Evolutionary conservation across 495 filamentous ascomycete species (phyloP).

Genomic region (Penicillium tannophilum): DNA sequence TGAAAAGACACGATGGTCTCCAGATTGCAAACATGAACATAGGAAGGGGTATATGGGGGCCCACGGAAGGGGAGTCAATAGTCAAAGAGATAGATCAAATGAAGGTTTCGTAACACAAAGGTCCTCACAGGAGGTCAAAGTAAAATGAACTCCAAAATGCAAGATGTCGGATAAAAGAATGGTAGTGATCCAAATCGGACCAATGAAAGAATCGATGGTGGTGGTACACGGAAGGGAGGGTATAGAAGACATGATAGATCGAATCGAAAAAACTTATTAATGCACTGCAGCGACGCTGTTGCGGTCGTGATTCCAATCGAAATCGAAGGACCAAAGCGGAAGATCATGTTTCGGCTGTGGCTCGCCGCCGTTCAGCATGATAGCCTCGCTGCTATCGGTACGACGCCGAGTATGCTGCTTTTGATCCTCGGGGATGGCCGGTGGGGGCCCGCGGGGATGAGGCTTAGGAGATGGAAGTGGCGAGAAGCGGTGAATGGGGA

Average conservation of each 20-base stretch:
- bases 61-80: neutral
- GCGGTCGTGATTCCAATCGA: constrained; percentile 42
- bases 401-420: constrained; percentile 45
- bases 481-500: constrained; percentile 49
- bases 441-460: constrained; percentile 40
- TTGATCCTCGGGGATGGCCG: constrained; percentile 39
- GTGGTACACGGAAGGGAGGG: neutral
- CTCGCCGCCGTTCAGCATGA: constrained; percentile 33
- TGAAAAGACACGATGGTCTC: constrained; percentile 1
- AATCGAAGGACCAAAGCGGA: constrained; percentile 46
- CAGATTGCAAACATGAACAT: constrained; percentile 2
- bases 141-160: constrained; percentile 3
- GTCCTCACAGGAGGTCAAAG: neutral
- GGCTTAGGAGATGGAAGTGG: constrained; percentile 44
- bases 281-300: constrained; percentile 39
- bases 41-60: constrained; percentile 13
- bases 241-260: neutral
- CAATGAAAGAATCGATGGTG: neutral
- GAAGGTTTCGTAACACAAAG: constrained; percentile 5
- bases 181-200: neutral
- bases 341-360: constrained; percentile 31
- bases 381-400: constrained; percentile 50
- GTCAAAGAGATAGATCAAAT: constrained; percentile 6
- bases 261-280: constrained; percentile 21
- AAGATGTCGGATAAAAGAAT: neutral